These are phyloP conservation scores for Tolypocladium endophyticum DNA, from an alignment of 2,329 filamentous ascomycete species.

Conservation along the genomic window DNA sequence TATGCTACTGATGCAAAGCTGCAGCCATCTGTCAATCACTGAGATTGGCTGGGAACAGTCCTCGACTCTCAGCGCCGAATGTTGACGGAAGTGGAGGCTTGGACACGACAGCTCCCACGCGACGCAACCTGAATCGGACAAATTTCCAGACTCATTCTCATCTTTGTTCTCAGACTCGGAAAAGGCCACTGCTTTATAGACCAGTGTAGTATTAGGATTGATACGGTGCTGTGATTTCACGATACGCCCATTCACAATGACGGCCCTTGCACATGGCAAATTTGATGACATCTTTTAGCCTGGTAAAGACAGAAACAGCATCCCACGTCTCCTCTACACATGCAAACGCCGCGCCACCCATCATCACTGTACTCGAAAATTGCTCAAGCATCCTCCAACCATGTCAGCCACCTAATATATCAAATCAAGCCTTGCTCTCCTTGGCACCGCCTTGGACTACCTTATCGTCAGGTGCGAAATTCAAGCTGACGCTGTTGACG, in stretches of 20 bases:
- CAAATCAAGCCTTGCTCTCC: conserved; percentile 26
- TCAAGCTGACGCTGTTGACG: conserved; percentile 87
- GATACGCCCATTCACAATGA: background rate
- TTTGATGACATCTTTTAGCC: background rate
- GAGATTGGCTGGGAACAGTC: background rate
- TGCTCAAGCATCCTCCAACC: background rate
- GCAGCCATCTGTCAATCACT: background rate
- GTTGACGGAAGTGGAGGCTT: background rate
- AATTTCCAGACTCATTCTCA: background rate
- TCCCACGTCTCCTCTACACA: background rate
- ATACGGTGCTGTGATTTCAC: background rate
- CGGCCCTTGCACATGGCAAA: background rate
- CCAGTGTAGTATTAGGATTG: too few species aligned
- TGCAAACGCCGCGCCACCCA: background rate
- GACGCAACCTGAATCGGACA: background rate
- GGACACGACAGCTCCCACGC: background rate
- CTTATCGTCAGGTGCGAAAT: conserved; percentile 61
- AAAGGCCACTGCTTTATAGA: background rate
- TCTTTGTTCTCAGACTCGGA: background rate
- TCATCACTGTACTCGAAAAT: background rate
- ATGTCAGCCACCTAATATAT: background rate
- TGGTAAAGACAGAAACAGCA: background rate
- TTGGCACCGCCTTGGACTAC: conserved; percentile 19
- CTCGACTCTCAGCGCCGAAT: background rate
- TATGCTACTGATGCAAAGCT: background rate